These are phyloP conservation scores for Trichoderma oligosporum DNA, from an alignment of 2,329 filamentous ascomycete species.

Conservation along the genomic window DNA sequence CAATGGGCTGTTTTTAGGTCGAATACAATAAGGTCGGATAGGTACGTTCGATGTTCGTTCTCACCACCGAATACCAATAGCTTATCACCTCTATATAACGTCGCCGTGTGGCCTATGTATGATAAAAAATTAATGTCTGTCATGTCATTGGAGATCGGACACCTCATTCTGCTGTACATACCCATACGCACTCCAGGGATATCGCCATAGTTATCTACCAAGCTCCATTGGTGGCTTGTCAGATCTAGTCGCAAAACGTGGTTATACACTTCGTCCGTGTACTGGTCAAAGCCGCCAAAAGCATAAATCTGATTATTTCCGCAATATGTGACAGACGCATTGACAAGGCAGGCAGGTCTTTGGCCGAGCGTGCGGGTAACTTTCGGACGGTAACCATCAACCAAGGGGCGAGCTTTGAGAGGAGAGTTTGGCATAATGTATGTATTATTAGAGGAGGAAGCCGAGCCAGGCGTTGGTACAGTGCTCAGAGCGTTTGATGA, in stretches of 20 bases:
- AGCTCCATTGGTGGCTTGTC: slow-evolving; percentile 82
- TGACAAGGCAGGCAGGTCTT: slow-evolving; percentile 89
- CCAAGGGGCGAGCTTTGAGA: slow-evolving; percentile 58
- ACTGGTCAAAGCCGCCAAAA: slow-evolving; percentile 97
- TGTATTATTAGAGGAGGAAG: slow-evolving; percentile 57
- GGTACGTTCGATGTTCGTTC: slow-evolving; percentile 93
- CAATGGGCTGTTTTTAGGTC: slow-evolving; percentile 92
- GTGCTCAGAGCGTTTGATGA: slow-evolving; percentile 27
- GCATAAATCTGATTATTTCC: slow-evolving; percentile 97
- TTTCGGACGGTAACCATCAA: slow-evolving; percentile 77
- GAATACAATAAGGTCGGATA: slow-evolving; percentile 94
- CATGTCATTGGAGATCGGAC: not conserved
- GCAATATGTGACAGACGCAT: slow-evolving; percentile 98
- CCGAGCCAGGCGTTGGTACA: slow-evolving; percentile 23
- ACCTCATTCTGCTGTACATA: slow-evolving; percentile 56
- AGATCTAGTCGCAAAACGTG: slow-evolving; percentile 90
- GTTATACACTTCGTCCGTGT: slow-evolving; percentile 98
- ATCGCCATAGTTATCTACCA: slow-evolving; percentile 98
- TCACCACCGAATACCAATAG: slow-evolving; percentile 96
- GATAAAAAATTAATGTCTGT: slow-evolving; percentile 5
- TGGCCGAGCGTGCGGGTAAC: slow-evolving; percentile 75
- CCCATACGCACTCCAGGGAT: slow-evolving; percentile 97
- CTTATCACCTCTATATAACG: slow-evolving; percentile 88
- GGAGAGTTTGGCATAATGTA: slow-evolving; percentile 91
- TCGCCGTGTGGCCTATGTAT: slow-evolving; percentile 90